A percentile compares a stretch with the other conserved stretches of the same genome.
phyloP scores from a whole-genome alignment of 108 stramenopile genomes.

The Skeletonema potamos region DNA sequence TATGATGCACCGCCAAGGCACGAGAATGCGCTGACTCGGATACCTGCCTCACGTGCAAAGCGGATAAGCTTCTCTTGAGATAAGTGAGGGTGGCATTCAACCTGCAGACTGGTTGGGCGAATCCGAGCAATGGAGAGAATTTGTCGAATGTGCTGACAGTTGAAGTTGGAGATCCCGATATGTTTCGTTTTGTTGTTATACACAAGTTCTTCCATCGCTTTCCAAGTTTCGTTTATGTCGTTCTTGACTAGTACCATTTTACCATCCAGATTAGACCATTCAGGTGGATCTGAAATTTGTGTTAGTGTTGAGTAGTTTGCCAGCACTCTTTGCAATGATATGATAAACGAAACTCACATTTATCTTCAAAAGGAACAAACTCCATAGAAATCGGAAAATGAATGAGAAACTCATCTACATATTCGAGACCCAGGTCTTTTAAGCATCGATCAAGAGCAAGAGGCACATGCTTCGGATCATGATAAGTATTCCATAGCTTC shows the following conservation, averaged over 20 bases:
- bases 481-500: slow-evolving; percentile 96
- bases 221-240: slow-evolving; percentile 86
- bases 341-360: background rate
- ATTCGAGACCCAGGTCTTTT: slow-evolving; percentile 81
- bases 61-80: slow-evolving; percentile 80
- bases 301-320: background rate
- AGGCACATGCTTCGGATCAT: slow-evolving; percentile 84
- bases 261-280: slow-evolving; percentile 87
- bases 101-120: slow-evolving; percentile 82
- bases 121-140: slow-evolving; percentile 69
- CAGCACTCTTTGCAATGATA: background rate
- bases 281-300: slow-evolving; percentile 69
- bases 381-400: slow-evolving; percentile 95
- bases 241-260: slow-evolving; percentile 79
- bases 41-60: slow-evolving; percentile 76
- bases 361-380: slow-evolving; percentile 76
- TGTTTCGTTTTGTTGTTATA: slow-evolving; percentile 45
- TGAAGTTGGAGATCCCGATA: slow-evolving; percentile 92
- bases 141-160: slow-evolving; percentile 78
- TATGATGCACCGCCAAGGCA: slow-evolving; percentile 83
- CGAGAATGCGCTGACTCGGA: slow-evolving; percentile 86
- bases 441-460: slow-evolving; percentile 66
- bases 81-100: slow-evolving; percentile 91
- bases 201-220: slow-evolving; percentile 82
- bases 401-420: slow-evolving; percentile 92